Evolutionary conservation across 345 rosid genomes (phyloP).

Genomic region (Euphorbia peplus): DNA sequence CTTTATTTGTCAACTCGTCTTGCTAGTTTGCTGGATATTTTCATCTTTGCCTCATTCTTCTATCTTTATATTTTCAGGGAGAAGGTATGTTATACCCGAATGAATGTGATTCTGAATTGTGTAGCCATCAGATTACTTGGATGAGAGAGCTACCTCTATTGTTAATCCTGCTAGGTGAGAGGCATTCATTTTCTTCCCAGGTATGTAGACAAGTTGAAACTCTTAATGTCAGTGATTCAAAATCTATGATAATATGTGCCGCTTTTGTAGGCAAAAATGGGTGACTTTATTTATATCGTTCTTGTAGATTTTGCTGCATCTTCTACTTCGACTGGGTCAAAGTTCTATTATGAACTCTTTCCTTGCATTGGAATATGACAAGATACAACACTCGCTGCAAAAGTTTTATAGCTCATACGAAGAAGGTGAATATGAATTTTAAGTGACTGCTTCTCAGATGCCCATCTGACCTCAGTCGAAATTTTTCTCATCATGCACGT

Average conservation of each 20-base stretch:
- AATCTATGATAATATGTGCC: background rate
- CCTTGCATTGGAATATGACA: slow-evolving; percentile 48
- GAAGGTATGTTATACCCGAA: slow-evolving; percentile 36
- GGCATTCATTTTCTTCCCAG: slow-evolving; percentile 54
- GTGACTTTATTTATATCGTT: slow-evolving; percentile 13
- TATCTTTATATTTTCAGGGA: slow-evolving; percentile 34
- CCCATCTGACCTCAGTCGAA: background rate
- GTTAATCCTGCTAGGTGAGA: slow-evolving; percentile 56
- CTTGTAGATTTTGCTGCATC: slow-evolving; percentile 59
- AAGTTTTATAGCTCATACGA: slow-evolving; percentile 51
- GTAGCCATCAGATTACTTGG: slow-evolving; percentile 58
- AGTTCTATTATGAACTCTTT: slow-evolving; percentile 39
- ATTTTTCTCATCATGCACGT: slow-evolving; percentile 8
- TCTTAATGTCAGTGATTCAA: slow-evolving; percentile 4
- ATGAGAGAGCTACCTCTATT: slow-evolving; percentile 65
- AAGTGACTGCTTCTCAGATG: slow-evolving; percentile 5
- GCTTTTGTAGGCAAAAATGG: background rate
- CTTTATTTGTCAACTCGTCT: background rate
- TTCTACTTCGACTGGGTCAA: slow-evolving; percentile 67
- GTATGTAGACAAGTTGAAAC: slow-evolving; percentile 29
- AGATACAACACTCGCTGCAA: slow-evolving; percentile 39
- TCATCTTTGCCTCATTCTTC: background rate
- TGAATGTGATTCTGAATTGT: slow-evolving; percentile 42
- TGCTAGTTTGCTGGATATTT: background rate
- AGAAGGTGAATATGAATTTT: slow-evolving; percentile 41